Conservation (phyloP, 441 rosid species). For the Rhodomyrtus psidioides region DNA sequence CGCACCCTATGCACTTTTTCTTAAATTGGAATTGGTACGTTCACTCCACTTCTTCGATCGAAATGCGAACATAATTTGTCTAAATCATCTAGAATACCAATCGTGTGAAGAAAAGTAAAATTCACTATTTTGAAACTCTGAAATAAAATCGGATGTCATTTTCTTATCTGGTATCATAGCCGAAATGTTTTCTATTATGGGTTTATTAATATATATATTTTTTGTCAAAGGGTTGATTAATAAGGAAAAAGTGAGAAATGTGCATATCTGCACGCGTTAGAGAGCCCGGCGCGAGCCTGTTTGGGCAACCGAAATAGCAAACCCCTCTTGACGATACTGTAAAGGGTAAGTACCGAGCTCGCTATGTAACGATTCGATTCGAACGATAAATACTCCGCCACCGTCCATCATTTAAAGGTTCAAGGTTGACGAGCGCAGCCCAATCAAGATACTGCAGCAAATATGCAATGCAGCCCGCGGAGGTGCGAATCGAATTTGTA, state of each 20-base stretch:
- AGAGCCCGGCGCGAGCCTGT: neutral
- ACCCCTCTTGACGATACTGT: rapidly evolving
- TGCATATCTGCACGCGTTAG: rapidly evolving
- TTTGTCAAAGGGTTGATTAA: neutral
- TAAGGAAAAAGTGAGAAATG: neutral
- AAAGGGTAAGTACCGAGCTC: rapidly evolving
- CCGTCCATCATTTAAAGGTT: neutral
- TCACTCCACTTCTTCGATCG: too few species aligned
- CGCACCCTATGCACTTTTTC: neutral
- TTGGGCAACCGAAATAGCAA: neutral
- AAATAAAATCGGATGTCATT: neutral
- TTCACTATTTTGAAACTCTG: neutral
- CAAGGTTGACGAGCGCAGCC: neutral
- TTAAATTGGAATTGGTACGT: neutral
- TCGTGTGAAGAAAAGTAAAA: neutral
- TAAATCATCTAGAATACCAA: neutral
- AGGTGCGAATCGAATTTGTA: neutral
- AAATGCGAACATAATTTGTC: too few species aligned
- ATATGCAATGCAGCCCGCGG: neutral
- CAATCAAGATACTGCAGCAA: neutral
- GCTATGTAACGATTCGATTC: neutral
- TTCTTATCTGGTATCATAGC: neutral
- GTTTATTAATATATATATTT: too few species aligned
- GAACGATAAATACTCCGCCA: neutral
- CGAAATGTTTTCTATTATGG: too few species aligned